These are phyloP conservation scores for Sporodiniella umbellata DNA, from an alignment of 371 early-diverging fungal genomes.

Conservation along the genomic window DNA sequence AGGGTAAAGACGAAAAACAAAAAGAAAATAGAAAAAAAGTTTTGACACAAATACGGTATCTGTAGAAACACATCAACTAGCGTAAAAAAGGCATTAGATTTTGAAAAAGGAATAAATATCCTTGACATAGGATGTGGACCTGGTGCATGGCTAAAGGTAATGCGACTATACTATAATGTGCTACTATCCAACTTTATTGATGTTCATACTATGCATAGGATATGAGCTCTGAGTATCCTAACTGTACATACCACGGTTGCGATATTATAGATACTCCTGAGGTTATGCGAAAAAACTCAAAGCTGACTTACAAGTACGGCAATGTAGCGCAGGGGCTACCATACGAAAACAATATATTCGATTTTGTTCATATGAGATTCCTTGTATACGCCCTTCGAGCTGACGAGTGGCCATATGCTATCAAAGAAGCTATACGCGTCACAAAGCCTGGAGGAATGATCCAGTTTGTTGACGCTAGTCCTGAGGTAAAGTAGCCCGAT, in stretches of 20 bases:
- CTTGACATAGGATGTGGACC: constrained; percentile 42
- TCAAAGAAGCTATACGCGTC: constrained; percentile 38
- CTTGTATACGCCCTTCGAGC: constrained; percentile 39
- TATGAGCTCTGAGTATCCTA: constrained; percentile 31
- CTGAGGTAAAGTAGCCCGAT: neutral
- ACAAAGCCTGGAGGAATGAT: constrained; percentile 51
- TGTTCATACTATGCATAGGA: no score
- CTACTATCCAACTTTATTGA: constrained; percentile 20
- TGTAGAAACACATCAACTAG: neutral
- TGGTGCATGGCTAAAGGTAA: constrained; percentile 36
- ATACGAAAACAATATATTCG: constrained; percentile 20
- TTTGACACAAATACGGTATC: neutral
- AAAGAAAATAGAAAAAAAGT: neutral
- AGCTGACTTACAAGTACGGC: no score
- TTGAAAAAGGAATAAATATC: constrained; percentile 9
- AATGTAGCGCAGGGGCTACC: constrained; percentile 25
- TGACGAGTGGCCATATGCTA: constrained; percentile 26
- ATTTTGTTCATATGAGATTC: constrained; percentile 41
- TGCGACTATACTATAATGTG: neutral
- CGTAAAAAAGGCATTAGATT: constrained; percentile 4
- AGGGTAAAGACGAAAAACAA: no score
- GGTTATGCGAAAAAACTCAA: no score
- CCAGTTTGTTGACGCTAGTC: constrained; percentile 29
- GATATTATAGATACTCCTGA: constrained; percentile 21
- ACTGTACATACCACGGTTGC: constrained; percentile 24